Evolutionary conservation across 2,329 filamentous ascomycete species (phyloP).

Genomic region (Cladophialophora carrionii): DNA sequence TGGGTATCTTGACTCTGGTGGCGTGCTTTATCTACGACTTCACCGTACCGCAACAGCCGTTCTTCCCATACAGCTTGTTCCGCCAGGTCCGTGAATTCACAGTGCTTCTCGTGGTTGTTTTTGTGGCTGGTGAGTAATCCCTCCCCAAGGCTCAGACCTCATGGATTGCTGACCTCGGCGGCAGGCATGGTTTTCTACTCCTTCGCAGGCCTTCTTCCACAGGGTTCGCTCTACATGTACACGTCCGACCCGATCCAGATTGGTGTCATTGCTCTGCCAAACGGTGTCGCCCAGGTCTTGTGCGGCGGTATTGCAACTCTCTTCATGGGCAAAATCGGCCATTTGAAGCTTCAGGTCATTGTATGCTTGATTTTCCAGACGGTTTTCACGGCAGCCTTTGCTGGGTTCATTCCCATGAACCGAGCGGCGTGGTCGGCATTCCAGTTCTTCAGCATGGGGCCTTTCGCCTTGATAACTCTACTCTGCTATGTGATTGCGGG

Average conservation of each 20-base stretch:
- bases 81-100: constrained; percentile 44
- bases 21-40: constrained; percentile 48
- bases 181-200: constrained; percentile 51
- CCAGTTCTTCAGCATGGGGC: constrained; percentile 32
- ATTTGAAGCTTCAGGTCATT: constrained; percentile 28
- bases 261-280: constrained; percentile 46
- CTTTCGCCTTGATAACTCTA: constrained; percentile 23
- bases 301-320: constrained; percentile 15
- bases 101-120: constrained; percentile 44
- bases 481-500: constrained; percentile 25
- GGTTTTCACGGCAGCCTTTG: constrained; percentile 34
- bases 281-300: constrained; percentile 19
- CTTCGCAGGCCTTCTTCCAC: constrained; percentile 52
- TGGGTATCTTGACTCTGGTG: constrained; percentile 45
- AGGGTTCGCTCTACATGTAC: constrained; percentile 50
- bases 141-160: background rate
- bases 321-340: constrained; percentile 23
- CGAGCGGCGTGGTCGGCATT: constrained; percentile 36
- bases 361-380: constrained; percentile 35
- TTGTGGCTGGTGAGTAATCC: constrained; percentile 43
- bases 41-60: constrained; percentile 45
- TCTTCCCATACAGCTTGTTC: constrained; percentile 53
- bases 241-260: constrained; percentile 46
- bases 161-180: background rate
- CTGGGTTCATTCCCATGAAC: constrained; percentile 14